Conservation (phyloP, 371 early-diverging fungal genomes). For the Choanephora cucurbitarum region DNA sequence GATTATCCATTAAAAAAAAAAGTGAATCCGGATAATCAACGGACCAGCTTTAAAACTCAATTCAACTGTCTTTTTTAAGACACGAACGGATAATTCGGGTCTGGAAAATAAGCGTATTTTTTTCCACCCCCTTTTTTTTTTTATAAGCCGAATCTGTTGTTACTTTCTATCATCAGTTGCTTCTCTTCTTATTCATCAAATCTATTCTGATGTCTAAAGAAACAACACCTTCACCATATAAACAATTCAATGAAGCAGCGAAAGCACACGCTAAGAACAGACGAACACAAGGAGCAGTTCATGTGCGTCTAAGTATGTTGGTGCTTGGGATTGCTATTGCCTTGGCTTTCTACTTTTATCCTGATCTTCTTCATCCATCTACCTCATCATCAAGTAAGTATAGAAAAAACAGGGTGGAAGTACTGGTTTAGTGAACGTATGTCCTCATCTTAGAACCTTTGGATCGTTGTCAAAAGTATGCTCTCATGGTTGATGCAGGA, state of each 20-base stretch:
- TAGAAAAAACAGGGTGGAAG: too few species aligned
- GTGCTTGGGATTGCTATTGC: slow-evolving; percentile 11
- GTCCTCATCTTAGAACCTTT: background rate
- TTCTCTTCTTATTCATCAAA: background rate
- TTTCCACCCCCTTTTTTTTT: too few species aligned
- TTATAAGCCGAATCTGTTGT: background rate
- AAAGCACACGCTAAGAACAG: slow-evolving; percentile 8
- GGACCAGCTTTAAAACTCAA: too few species aligned
- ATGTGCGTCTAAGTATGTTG: slow-evolving; percentile 13
- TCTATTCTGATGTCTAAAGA: background rate
- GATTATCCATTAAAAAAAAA: too few species aligned
- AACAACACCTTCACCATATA: slow-evolving; percentile 5
- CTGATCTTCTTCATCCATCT: background rate
- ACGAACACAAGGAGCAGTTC: slow-evolving; percentile 2
- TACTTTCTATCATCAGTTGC: background rate
- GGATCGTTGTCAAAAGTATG: slow-evolving; percentile 47
- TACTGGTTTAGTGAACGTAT: too few species aligned
- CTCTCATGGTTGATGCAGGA: slow-evolving; percentile 94
- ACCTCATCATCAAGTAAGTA: background rate
- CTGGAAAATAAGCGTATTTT: too few species aligned
- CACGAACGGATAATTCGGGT: too few species aligned
- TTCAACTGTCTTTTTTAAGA: too few species aligned
- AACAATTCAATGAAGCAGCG: slow-evolving; percentile 11
- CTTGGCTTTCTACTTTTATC: slow-evolving; percentile 4
- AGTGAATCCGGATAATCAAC: too few species aligned